A percentile compares a stretch with the other conserved stretches of the same genome.
phyloP scores from a whole-genome alignment of 768 basidiomycete species.

The Candolleomyces eurysporus region DNA sequence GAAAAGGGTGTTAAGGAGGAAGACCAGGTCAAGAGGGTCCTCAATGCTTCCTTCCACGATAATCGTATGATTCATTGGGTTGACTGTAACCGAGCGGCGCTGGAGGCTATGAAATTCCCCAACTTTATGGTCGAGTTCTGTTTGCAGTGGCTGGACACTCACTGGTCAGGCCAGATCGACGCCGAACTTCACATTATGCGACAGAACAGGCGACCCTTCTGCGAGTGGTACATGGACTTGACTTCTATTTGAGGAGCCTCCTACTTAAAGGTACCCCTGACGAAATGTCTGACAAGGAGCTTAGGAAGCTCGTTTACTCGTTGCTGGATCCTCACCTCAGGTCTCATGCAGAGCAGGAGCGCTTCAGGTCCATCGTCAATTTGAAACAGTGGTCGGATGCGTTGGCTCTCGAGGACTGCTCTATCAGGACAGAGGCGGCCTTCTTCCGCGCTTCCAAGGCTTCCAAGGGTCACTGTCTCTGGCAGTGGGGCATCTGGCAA shows the following conservation, averaged over 20 bases:
- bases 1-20: no score
- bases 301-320: background rate
- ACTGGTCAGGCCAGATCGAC: background rate
- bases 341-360: background rate
- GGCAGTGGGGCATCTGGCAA: no score
- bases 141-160: background rate
- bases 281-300: background rate
- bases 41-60: no score
- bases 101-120: no score
- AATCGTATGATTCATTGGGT: no score
- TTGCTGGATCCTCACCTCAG: background rate
- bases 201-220: background rate
- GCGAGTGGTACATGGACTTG: background rate
- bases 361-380: background rate
- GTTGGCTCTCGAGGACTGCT: background rate
- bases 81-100: no score
- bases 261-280: background rate
- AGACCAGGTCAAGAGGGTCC: no score
- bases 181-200: background rate
- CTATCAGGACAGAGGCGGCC: no score
- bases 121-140: background rate
- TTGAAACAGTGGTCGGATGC: background rate
- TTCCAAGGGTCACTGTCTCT: no score
- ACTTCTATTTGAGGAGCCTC: background rate
- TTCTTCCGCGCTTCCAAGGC: no score